Conservation (phyloP, 1,284 basidiomycete species). For the Takashimella koratensis region DNA sequence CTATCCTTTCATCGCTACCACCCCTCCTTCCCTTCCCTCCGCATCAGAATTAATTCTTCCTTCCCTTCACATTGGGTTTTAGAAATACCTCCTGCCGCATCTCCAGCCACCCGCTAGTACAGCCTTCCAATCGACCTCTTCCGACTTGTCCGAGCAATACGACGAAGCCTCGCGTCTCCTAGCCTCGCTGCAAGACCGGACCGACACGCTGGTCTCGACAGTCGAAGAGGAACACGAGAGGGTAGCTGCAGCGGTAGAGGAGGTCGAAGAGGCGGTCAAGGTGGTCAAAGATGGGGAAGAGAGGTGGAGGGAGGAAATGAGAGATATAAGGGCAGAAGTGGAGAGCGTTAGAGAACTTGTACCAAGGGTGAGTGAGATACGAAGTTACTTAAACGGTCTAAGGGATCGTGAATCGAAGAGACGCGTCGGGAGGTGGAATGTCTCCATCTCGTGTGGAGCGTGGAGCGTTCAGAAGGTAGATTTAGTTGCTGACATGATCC, state of each 20-base stretch:
- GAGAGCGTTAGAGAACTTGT: conserved; percentile 73
- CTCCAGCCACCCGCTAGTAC: conserved; percentile 83
- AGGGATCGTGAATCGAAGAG: too few species aligned
- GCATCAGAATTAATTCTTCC: neutral
- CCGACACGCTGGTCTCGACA: conserved; percentile 71
- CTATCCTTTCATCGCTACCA: neutral
- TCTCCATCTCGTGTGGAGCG: too few species aligned
- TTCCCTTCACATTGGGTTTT: conserved; percentile 5
- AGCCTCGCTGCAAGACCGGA: conserved; percentile 51
- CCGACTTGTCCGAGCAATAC: conserved; percentile 83
- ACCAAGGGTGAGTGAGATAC: conserved; percentile 73
- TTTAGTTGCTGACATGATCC: too few species aligned
- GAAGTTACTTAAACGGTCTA: too few species aligned
- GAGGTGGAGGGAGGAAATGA: conserved; percentile 81
- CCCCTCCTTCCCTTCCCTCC: neutral
- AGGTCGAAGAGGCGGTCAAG: conserved; percentile 64
- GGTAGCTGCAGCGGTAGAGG: conserved; percentile 71
- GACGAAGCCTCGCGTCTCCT: conserved; percentile 83
- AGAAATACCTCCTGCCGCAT: conserved; percentile 92
- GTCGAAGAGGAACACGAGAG: conserved; percentile 79
- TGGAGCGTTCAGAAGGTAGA: too few species aligned
- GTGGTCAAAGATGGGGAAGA: conserved; percentile 54
- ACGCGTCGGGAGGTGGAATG: too few species aligned
- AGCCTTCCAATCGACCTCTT: conserved; percentile 83
- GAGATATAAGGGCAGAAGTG: conserved; percentile 86